These are phyloP conservation scores for Kockiozyma suomiensis DNA, from an alignment of 805 yeast species.

Conservation along the genomic window DNA sequence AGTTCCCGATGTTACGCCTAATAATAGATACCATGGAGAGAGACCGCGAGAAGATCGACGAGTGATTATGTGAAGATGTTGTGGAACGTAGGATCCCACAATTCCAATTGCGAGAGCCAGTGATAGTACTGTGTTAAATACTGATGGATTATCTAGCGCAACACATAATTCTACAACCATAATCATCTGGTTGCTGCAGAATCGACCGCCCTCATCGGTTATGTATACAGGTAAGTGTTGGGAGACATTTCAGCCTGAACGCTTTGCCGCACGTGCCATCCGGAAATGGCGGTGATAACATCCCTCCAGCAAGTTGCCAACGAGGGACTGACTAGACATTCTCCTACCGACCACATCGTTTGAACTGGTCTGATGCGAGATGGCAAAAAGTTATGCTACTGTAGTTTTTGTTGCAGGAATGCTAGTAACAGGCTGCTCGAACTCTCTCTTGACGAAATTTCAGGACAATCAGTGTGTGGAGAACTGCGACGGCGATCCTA, in stretches of 20 bases:
- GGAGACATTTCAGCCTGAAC: too few species aligned
- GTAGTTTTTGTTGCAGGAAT: constrained; percentile 52
- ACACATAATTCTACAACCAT: constrained; percentile 17
- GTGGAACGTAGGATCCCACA: constrained; percentile 72
- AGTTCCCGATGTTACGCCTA: constrained; percentile 71
- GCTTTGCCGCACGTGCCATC: too few species aligned
- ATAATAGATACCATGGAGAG: constrained; percentile 67
- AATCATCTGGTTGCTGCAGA: too few species aligned
- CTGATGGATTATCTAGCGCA: constrained; percentile 51
- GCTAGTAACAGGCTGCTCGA: constrained; percentile 67
- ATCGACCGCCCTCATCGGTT: too few species aligned
- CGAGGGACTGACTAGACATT: too few species aligned
- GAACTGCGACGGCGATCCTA: constrained; percentile 53
- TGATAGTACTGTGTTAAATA: constrained; percentile 53
- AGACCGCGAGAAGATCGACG: constrained; percentile 75
- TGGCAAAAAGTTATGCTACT: constrained; percentile 3
- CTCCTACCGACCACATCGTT: too few species aligned
- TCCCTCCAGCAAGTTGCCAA: too few species aligned
- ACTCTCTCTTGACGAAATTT: constrained; percentile 69
- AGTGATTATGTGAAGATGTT: constrained; percentile 59
- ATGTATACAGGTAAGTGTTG: too few species aligned
- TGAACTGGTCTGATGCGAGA: too few species aligned
- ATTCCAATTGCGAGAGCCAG: constrained; percentile 65
- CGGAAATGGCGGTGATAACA: too few species aligned
- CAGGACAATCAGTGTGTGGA: constrained; percentile 75